Percentiles rank a stretch among this genome's conserved stretches.
Conservation (phyloP, 2,329 filamentous ascomycete species). For the Fusarium euwallaceae region DNA sequence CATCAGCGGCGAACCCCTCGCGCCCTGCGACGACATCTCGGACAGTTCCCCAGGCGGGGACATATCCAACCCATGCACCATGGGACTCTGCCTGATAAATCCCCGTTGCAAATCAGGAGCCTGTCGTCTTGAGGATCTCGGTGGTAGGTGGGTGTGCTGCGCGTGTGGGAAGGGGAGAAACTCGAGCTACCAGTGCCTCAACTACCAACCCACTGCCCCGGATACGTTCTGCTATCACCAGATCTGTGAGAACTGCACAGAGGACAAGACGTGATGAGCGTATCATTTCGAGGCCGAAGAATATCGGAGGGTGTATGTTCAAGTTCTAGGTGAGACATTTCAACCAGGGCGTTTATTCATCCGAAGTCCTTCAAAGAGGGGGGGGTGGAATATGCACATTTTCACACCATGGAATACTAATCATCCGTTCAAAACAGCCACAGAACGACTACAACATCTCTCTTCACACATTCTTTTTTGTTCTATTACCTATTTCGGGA, state of each 20-base stretch:
- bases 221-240: constrained; percentile 66
- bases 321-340: constrained; percentile 21
- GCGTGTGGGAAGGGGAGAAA: constrained; percentile 62
- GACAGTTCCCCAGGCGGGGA: constrained; percentile 43
- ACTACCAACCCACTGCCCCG: constrained; percentile 60
- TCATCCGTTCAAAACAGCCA: constrained; percentile 11
- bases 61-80: constrained; percentile 59
- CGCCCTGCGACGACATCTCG: constrained; percentile 40
- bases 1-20: constrained; percentile 42
- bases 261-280: constrained; percentile 26
- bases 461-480: background rate
- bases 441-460: background rate
- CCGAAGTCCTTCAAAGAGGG: constrained; percentile 16
- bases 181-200: constrained; percentile 59
- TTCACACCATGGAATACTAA: background rate
- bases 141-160: constrained; percentile 65
- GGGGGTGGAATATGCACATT: constrained; percentile 16
- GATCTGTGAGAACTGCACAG: constrained; percentile 60
- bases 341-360: constrained; percentile 21
- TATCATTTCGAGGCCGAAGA: constrained; percentile 23
- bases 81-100: constrained; percentile 60
- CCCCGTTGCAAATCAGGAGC: constrained; percentile 61
- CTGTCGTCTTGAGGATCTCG: constrained; percentile 63
- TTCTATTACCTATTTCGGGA: constrained; percentile 1
- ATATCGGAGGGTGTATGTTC: constrained; percentile 23